Percentiles rank a stretch among this genome's conserved stretches.
Conservation (phyloP, 1,284 basidiomycete species). For the Ceratobasidium sp. region DNA sequence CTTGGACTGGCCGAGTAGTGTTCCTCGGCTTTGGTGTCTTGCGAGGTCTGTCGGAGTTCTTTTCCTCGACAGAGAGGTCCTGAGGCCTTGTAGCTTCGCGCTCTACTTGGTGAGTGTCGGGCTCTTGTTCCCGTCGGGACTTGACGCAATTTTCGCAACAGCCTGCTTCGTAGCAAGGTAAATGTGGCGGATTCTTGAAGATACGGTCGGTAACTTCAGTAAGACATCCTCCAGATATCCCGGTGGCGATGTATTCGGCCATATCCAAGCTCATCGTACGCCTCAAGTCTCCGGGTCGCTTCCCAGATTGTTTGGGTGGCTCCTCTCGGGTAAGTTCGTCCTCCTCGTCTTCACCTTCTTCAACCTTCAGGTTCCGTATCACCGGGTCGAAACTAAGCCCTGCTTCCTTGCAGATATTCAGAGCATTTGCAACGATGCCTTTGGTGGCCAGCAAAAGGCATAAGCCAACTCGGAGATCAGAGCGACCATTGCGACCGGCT, state of each 20-base stretch:
- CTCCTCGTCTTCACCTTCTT: constrained; percentile 3
- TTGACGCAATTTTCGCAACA: constrained; percentile 7
- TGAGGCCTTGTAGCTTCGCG: neutral
- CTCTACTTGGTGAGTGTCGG: neutral
- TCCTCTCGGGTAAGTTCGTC: neutral
- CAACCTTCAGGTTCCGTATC: neutral
- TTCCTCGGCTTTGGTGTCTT: neutral
- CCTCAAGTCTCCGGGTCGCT: neutral
- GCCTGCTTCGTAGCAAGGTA: neutral
- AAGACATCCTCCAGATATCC: neutral
- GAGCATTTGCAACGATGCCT: neutral
- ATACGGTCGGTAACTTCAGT: neutral
- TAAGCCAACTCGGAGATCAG: neutral
- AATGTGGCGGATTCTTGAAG: neutral
- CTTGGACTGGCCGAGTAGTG: neutral
- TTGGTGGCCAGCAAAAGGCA: neutral
- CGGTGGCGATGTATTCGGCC: constrained; percentile 24
- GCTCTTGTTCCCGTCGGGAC: neutral
- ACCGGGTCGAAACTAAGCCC: neutral
- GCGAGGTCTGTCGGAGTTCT: neutral
- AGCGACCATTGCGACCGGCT: constrained; percentile 4
- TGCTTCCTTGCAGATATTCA: neutral
- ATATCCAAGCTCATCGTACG: constrained; percentile 14
- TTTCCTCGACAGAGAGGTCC: neutral
- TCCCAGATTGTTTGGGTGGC: neutral